Base-by-base conservation (phyloP, 2,329 filamentous ascomycete species). In the Exutisphaerella laricina region DNA sequence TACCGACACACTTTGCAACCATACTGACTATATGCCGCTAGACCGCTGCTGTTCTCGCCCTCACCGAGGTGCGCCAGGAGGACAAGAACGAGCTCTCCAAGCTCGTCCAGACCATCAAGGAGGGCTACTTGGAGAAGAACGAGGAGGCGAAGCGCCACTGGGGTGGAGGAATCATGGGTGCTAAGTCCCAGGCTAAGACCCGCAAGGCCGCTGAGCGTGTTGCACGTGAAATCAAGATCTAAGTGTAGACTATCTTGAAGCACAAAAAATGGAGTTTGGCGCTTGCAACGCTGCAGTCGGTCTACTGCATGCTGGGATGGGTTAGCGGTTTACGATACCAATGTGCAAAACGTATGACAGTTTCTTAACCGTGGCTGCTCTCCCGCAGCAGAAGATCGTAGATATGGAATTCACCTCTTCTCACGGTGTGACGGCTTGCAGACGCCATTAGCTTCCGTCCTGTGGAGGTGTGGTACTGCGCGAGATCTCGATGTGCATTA, bases 91-190 rank as follows among this genome's bases (percentile, higher is more conserved):
- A 97, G 81, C 84, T 96, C 59, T 85, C 88, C 72, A 98, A 98
- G 82, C 84, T 98, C 69, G 76, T 96, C 68, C 85, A 85, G 57
- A 82, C 92, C 68, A 78, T 98, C 80, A 97, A 98, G 84, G 90
- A 97, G 66, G 92, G 90, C 60, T 98, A 94, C 81, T 74, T 86
- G 64, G 88, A 94, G 73, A 94, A 94, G 82, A 86, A 86, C 71
- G 90, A 97, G 75, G 85, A 88, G 68, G 73, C 79, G 64, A 85
- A 88, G 73, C 83, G 85, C 70, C 86, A 90, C 75, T 98, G 94
- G 92, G 92, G 94, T 77, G 92, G 92, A 80, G 94, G 94, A 73
- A 96, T 98, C 77, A 96, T 98, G 89, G 82, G 92, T 66, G 78
- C 83, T 70, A 98, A 98, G 87, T 89, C 92, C 67, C 81, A 80